Base-by-base conservation (phyloP, 371 early-diverging fungal genomes). In the Haplosporangium sp. region DNA sequence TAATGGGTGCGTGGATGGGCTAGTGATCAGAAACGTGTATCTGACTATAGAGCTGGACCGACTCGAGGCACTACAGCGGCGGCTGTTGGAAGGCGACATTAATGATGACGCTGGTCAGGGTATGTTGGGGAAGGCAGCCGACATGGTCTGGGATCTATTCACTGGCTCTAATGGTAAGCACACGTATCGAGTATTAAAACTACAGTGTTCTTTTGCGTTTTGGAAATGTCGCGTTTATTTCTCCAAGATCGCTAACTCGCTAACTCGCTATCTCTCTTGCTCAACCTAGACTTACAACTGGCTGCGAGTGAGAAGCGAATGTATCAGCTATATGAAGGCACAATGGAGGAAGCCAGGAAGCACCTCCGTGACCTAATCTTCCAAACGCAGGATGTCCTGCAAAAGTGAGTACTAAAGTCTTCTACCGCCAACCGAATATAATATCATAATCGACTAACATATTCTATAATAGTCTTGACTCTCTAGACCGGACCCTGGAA, bases 1-100 rank as follows among this genome's bases (percentile, higher is more conserved):
- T 8, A 62, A 76, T 38, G 70, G 63, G 16, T 70, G 71, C 20
- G 36, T 76, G 41, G 76, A 76, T 57, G 63, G 66, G 1, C n/a
- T 76, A n/a, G 67, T 59, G 29, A 70, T 76, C 64, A 29, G 71
- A 47, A 76, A 76, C 42, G 53, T 54, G 23, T 76, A 70, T 36
- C 21, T 76, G 52, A 55, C 42, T 11, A 14, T 54, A n/a, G 76
- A 69, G 38, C 9, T 76, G 60, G 76, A 76, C 50, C 67, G 64
- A 4, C 45, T 76, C 16, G 67, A 67, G 36, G 50, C 54, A 23
- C 58, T 67, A 18, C 70, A 67, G 21, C 42, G 38, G 41, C 38
- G 55, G 14, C 43, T 48, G 12, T 20, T 36, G 29, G 37, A n/a
- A 50, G n/a, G 63, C 14, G 7, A 50, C 11, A 2, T 29, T 43